Evolutionary conservation across 139 green algal genomes (phyloP), one percentile per base, ranked within the genome.

Genomic region (Chlamydomonas sp.): DNA sequence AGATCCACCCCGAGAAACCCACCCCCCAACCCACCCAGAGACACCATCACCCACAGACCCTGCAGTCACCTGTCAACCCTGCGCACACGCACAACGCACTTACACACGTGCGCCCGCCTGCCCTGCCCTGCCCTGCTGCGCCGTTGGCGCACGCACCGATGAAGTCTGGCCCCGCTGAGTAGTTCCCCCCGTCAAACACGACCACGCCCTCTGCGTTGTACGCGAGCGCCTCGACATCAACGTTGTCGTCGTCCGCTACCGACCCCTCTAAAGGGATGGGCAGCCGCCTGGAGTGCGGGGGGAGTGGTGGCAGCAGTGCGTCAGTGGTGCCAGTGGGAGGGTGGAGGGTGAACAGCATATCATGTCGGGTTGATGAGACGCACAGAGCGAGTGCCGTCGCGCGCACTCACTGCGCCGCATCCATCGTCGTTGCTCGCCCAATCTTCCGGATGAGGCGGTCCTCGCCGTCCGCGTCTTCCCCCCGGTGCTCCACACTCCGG

Each of bases 131-230:
- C 62, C 35, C 5, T 36, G 24, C 39, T 29, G 39, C 5, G 26
- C 64, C 38, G 24, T 4, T 59, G 73, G 26, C n/a, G n/a, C n/a
- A n/a, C n/a, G n/a, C 64, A 86, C 80, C 80, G 5, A 84, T 78
- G 39, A 73, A 74, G 30, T 82, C 74, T 3, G 77, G 81, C 1
- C 81, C 81, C 6, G 79, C 69, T 0, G 75, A 84, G 72, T 87
- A 87, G 58, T 68, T 61, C 30, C 77, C 81, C 0, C 81, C 81
- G 16, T 77, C 67, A 36, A 87, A 87, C 16, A 87, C 39, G 35
- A 87, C 75, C 2, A 72, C 38, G 29, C 81, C 81, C 3, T 76
- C 71, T 0, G 1, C 58, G 58, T 87, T 87, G 70, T 75, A 81
- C 2, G 24, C 26, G 35, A 87, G 64, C 1, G 58, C 75, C 67